Percentiles rank a stretch among this genome's conserved stretches.
phyloP scores from a whole-genome alignment of 306 rosid genomes.

The Casuarina glauca region DNA sequence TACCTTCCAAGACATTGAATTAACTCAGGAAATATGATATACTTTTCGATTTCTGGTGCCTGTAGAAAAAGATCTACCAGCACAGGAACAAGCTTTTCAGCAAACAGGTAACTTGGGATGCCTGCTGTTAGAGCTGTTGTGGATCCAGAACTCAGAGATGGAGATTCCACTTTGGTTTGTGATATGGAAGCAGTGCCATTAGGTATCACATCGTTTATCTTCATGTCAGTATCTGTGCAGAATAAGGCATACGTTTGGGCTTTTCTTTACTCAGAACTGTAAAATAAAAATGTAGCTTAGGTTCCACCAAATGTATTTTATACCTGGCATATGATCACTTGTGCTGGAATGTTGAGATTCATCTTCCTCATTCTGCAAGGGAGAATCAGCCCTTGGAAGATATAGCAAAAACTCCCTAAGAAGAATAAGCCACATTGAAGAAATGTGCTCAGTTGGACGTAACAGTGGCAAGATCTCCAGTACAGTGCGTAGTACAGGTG shows the following conservation, averaged over 20 bases:
- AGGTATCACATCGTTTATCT: conserved; percentile 39
- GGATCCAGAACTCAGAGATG: conserved; percentile 54
- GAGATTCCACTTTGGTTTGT: conserved; percentile 40
- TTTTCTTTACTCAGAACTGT: conserved; percentile 9
- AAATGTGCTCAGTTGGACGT: conserved; percentile 64
- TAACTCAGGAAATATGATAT: conserved; percentile 80
- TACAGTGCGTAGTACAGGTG: conserved; percentile 78
- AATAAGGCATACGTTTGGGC: conserved; percentile 19
- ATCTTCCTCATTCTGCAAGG: conserved; percentile 56
- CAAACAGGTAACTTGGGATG: conserved; percentile 69
- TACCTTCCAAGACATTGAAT: conserved; percentile 96
- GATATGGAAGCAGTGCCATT: conserved; percentile 56
- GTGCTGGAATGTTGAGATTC: conserved; percentile 55
- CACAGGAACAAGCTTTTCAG: conserved; percentile 86
- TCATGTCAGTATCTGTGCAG: conserved; percentile 52
- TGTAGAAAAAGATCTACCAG: conserved; percentile 81
- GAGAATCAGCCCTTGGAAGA: conserved; percentile 73
- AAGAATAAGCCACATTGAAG: conserved; percentile 92
- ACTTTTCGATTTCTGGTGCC: conserved; percentile 76
- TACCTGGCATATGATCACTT: conserved; percentile 50
- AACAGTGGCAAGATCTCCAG: conserved; percentile 81
- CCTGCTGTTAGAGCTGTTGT: conserved; percentile 41
- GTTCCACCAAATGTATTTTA: conserved; percentile 28
- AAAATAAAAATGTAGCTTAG: conserved; percentile 28
- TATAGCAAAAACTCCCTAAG: conserved; percentile 71